A percentile compares a stretch with the other conserved stretches of the same genome.
Evolutionary conservation across 78 protist species (phyloP).

Genomic region (Planoprotostelium fungivorum): DNA sequence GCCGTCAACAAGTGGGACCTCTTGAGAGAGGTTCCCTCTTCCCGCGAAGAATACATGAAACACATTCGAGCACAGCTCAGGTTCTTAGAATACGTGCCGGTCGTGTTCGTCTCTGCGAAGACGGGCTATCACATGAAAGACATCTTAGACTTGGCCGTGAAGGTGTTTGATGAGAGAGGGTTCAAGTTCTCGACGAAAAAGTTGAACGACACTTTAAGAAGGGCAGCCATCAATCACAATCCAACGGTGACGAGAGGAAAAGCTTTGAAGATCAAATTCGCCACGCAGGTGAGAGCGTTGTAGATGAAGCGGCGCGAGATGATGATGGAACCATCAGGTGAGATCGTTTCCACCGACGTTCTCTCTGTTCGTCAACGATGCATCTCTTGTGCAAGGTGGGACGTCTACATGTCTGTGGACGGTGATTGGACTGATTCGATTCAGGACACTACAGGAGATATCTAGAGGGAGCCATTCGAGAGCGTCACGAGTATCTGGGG

Average conservation of each 20-base stretch:
- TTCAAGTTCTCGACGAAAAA: slow-evolving; percentile 2
- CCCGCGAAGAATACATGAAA: slow-evolving; percentile 16
- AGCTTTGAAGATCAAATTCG: slow-evolving; percentile 31
- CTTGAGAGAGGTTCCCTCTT: slow-evolving; percentile 1
- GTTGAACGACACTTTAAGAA: slow-evolving; percentile 17
- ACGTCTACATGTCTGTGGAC: too few species aligned
- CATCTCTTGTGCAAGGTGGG: slow-evolving; percentile 3
- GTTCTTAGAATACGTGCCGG: slow-evolving; percentile 50
- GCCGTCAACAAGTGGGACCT: slow-evolving; percentile 75
- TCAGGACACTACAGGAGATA: not conserved
- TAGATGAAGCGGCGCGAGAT: not conserved
- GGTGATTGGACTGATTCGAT: not conserved
- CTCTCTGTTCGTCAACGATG: slow-evolving; percentile 56
- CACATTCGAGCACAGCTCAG: slow-evolving; percentile 18
- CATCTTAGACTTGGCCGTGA: slow-evolving; percentile 39
- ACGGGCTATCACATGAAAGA: slow-evolving; percentile 58
- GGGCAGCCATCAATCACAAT: slow-evolving; percentile 49
- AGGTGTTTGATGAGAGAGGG: slow-evolving; percentile 49
- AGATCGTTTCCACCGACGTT: slow-evolving; percentile 31
- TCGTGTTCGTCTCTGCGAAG: slow-evolving; percentile 50
- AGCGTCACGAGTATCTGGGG: not conserved
- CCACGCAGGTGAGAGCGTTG: slow-evolving; percentile 31
- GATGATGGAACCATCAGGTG: too few species aligned
- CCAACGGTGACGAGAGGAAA: slow-evolving; percentile 34
- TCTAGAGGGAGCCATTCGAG: not conserved